Evolutionary conservation across 441 rosid genomes (phyloP), one percentile per base, ranked within the genome.

Genomic region (Gossypium lobatum): DNA sequence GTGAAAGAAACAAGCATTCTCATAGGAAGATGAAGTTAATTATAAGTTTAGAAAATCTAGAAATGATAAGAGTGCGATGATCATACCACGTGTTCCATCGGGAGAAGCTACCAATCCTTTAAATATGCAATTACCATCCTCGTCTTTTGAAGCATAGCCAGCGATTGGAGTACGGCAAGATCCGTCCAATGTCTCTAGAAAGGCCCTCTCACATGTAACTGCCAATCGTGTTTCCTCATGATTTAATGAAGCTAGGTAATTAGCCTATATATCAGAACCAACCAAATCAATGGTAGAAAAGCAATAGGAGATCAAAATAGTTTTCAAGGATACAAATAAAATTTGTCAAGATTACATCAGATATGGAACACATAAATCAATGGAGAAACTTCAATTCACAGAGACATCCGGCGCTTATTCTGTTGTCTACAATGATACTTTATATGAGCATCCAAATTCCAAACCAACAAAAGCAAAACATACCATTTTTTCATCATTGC

Each of bases 161-260:
- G 99, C 99, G 54, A 95, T 91, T 53, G 99, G 99, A 65, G 99
- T 93, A 64, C 97, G 97, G 77, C 98, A 95, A 74, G 97, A 91
- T 17, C 97, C 97, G 74, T 91, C 92, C 72, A 91, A 81, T 23
- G 93, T 86, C 78, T 82, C 85, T 48, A 93, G 90, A 73, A 95
- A 95, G 67, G 96, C 94, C 74, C 97, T 90, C 78, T 95, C 98
- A 65, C 98, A 95, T 48, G 84, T 77, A 74, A 93, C 90, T 1
- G 98, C 98, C 76, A 65, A 80, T 76, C 96, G 90, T 57, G 99
- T 93, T 74, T 91, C 96, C 81, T 93, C 97, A 10, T 95, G 97
- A 84, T 93, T 93, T 84, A 95, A 77, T 4, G 96, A 84, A 71
- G 95, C 93, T 71, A 93, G 80, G 83, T 91, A 95, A 46, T 67